A percentile compares a stretch with the other conserved stretches of the same genome.
These are phyloP conservation scores for Sporothrix mexicana DNA, from an alignment of 2,329 filamentous ascomycete genomes.

Conservation along the genomic window DNA sequence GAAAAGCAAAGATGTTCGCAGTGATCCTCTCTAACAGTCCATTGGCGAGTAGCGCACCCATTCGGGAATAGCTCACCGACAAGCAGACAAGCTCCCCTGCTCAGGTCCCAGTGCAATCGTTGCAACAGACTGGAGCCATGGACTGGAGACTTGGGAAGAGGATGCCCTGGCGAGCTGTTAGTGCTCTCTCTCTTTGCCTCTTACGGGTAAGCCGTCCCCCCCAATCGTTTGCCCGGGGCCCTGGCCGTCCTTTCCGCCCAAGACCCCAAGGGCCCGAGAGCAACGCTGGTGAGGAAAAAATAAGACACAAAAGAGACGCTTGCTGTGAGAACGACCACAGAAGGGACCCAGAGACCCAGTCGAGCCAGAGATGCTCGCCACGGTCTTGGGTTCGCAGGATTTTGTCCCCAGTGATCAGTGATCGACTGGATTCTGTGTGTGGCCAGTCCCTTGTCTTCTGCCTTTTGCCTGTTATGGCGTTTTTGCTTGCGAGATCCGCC, in stretches of 20 bases:
- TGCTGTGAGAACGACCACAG: background rate
- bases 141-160: background rate
- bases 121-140: conserved; percentile 15
- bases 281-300: conserved; percentile 12
- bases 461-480: background rate
- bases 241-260: conserved; percentile 9
- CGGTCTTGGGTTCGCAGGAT: conserved; percentile 34
- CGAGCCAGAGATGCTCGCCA: conserved; percentile 26
- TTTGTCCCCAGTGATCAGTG: background rate
- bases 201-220: background rate
- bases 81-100: conserved; percentile 7
- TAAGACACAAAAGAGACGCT: background rate
- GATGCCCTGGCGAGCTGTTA: background rate
- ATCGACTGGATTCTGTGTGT: conserved; percentile 11
- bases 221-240: background rate
- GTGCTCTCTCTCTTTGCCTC: background rate
- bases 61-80: conserved; percentile 29
- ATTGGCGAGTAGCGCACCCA: conserved; percentile 30
- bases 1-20: background rate
- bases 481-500: conserved; percentile 21
- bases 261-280: conserved; percentile 29
- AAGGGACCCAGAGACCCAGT: background rate
- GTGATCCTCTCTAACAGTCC: conserved; percentile 13
- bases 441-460: no score
- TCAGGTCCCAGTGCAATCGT: background rate